Percentiles rank a stretch among this genome's conserved stretches.
Conservation (phyloP, 2,329 filamentous ascomycete genomes). For the Trichoderma asperellum region DNA sequence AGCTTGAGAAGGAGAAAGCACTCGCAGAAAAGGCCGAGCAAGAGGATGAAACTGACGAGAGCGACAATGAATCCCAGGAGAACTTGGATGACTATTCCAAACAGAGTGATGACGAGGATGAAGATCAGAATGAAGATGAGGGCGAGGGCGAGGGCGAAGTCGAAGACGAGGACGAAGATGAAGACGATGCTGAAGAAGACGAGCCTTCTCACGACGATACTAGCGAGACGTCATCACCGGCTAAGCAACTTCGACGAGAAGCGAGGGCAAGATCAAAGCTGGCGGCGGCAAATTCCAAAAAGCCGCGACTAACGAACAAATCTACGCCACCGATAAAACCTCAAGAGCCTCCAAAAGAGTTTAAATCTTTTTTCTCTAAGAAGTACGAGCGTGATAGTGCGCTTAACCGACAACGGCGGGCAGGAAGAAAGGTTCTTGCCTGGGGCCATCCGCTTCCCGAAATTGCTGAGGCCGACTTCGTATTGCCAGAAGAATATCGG, state of each 20-base stretch:
- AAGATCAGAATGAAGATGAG: conserved; percentile 44
- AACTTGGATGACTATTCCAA: conserved; percentile 40
- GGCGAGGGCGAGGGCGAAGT: conserved; percentile 33
- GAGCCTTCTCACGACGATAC: conserved; percentile 61
- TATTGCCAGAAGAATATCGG: conserved; percentile 68
- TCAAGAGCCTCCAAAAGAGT: conserved; percentile 58
- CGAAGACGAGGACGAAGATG: conserved; percentile 43
- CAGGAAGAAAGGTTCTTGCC: conserved; percentile 70
- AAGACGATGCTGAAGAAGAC: conserved; percentile 31
- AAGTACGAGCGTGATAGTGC: conserved; percentile 79
- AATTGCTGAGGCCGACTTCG: conserved; percentile 70
- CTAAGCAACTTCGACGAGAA: conserved; percentile 76
- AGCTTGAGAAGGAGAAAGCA: conserved; percentile 71
- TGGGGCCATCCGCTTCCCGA: conserved; percentile 85
- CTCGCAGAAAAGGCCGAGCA: conserved; percentile 41
- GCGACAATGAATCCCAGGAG: conserved; percentile 33
- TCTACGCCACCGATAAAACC: conserved; percentile 39
- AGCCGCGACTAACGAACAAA: conserved; percentile 38
- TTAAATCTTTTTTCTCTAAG: conserved; percentile 86
- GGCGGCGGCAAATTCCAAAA: conserved; percentile 43
- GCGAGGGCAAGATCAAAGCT: conserved; percentile 59
- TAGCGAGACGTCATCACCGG: conserved; percentile 48
- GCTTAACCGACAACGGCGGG: conserved; percentile 71
- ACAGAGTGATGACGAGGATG: conserved; percentile 31
- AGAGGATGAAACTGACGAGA: conserved; percentile 43